Base-by-base conservation (phyloP, 306 rosid genomes). In the Medicago ruthenica region DNA sequence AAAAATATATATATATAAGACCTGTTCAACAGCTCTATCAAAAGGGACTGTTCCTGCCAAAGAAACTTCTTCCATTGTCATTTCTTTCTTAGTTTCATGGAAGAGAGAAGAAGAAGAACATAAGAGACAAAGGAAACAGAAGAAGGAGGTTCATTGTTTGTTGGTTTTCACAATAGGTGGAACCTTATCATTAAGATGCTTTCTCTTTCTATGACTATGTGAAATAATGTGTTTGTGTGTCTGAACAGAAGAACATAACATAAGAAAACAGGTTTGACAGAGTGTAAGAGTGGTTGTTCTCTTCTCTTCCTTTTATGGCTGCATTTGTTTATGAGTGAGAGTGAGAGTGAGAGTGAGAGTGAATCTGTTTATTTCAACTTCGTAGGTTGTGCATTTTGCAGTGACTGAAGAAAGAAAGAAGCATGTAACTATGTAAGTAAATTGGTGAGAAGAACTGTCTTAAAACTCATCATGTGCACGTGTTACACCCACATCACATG, bases 1-100 rank as follows among this genome's bases (percentile, higher is more conserved):
- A 45, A 67, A 36, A 17, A 40, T n/a, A n/a, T n/a, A n/a, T n/a
- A n/a, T n/a, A 9, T 1, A 44, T 70, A 24, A 66, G 47, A 93
- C 98, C 98, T 90, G 92, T 81, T 93, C 91, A 73, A 89, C 78
- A 53, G 91, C 83, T 83, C 96, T 89, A 89, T 93, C 96, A 85
- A 86, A 82, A 76, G 90, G 90, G 70, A 74, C 54, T 68, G 85
- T 24, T 50, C 88, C 58, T 40, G 89, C 42, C 18, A 82, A 82
- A 71, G 89, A 88, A 5, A 82, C 87, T 70, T 72, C 90, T 65
- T 36, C 91, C 92, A 90, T 92, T 81, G 85, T 81, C 78, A 48
- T 81, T 71, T 27, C 4, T 27, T 73, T 80, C 77, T n/a, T n/a
- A 76, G 79, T 78, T 73, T 81, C 82, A 86, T 83, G 73, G 83